Evolutionary conservation across 2,329 filamentous ascomycete species (phyloP).

Genomic region (Fusarium cicatricum): DNA sequence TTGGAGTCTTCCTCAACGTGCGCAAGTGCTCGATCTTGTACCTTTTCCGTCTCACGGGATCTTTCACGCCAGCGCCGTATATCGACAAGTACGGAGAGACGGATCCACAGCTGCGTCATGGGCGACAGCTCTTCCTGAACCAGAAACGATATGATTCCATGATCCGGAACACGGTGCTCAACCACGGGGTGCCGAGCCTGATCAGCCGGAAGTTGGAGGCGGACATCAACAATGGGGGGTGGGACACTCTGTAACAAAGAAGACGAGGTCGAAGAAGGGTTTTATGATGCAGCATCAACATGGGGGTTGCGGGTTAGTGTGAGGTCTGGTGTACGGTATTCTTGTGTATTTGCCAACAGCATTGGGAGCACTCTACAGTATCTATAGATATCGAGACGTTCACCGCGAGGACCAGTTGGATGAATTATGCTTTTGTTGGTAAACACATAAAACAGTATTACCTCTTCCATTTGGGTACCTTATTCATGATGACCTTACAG

Average conservation of each 20-base stretch:
- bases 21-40: conserved; percentile 94
- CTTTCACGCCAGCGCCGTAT: conserved; percentile 88
- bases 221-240: conserved; percentile 96
- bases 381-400: conserved; percentile 6
- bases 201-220: conserved; percentile 92
- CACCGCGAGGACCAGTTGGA: too few species aligned
- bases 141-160: conserved; percentile 93
- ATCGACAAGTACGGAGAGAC: conserved; percentile 96
- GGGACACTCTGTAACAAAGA: conserved; percentile 72
- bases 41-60: conserved; percentile 81
- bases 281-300: conserved; percentile 1
- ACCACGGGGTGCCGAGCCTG: conserved; percentile 85
- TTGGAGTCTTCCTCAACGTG: conserved; percentile 96
- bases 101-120: conserved; percentile 87
- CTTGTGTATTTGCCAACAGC: conserved; percentile 3
- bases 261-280: not conserved
- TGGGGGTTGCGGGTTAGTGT: conserved; percentile 1
- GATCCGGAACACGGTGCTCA: conserved; percentile 84
- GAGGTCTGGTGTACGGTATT: conserved; percentile 8
- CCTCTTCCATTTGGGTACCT: too few species aligned
- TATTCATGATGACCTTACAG: conserved; percentile 7
- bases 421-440: too few species aligned
- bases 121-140: conserved; percentile 89
- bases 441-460: too few species aligned
- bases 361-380: conserved; percentile 5